These are phyloP conservation scores for Lanmaoa rubissima DNA, from an alignment of 768 basidiomycete genomes.

Conservation along the genomic window DNA sequence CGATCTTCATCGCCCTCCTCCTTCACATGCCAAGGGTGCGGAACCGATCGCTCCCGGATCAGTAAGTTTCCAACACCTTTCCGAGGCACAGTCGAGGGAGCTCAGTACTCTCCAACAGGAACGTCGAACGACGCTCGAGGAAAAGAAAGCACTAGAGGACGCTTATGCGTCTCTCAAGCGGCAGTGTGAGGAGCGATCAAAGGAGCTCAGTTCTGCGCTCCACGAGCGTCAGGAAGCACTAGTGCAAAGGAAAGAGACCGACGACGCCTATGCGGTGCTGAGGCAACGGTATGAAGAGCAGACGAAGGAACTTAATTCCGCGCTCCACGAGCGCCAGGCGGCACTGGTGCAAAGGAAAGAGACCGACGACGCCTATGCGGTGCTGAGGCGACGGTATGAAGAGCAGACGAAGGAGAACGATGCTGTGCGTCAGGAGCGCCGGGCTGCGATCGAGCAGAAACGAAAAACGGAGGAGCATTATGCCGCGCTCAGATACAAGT, in stretches of 20 bases:
- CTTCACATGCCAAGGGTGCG: background rate
- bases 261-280: slow-evolving; percentile 17
- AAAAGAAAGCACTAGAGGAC: slow-evolving; percentile 5
- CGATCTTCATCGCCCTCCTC: background rate
- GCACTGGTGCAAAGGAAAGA: slow-evolving; percentile 5
- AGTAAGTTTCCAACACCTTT: background rate
- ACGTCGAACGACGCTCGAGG: background rate
- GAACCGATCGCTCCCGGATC: background rate
- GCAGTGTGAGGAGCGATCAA: slow-evolving; percentile 7
- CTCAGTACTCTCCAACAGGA: slow-evolving; percentile 4
- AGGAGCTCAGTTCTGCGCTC: background rate
- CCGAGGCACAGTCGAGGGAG: slow-evolving; percentile 8
- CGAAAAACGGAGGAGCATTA: slow-evolving; percentile 1
- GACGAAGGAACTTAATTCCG: background rate
- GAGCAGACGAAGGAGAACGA: slow-evolving; percentile 13
- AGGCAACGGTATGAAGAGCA: slow-evolving; percentile 14
- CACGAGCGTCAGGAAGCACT: slow-evolving; percentile 5
- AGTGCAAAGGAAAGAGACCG: slow-evolving; percentile 4
- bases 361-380: slow-evolving; percentile 3
- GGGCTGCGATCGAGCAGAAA: slow-evolving; percentile 2
- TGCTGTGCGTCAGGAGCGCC: background rate
- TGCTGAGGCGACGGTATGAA: slow-evolving; percentile 20
- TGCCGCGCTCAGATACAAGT: slow-evolving; percentile 6
- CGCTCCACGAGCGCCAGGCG: slow-evolving; percentile 6
- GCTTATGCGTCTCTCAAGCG: background rate